Conservation (phyloP, 345 rosid species). For the Eucalyptus virginea region DNA sequence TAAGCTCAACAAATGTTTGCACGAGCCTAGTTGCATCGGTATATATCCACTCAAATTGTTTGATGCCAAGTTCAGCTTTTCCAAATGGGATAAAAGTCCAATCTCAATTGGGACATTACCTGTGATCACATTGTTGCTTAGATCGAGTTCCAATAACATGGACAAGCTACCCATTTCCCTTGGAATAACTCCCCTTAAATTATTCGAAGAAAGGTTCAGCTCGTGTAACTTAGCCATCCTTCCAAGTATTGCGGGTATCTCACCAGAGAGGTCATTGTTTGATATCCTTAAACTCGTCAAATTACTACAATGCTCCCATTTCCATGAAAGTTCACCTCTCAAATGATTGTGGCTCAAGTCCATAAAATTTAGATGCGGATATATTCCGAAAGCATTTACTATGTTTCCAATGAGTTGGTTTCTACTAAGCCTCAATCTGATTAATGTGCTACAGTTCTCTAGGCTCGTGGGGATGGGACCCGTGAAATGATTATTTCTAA, state of each 20-base stretch:
- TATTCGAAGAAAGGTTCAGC: neutral
- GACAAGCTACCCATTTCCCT: neutral
- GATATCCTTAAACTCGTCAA: neutral
- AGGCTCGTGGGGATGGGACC: neutral
- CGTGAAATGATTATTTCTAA: fast-evolving
- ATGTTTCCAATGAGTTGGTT: neutral
- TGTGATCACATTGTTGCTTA: neutral
- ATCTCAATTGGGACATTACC: neutral
- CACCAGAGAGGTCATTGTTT: neutral
- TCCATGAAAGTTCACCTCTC: neutral
- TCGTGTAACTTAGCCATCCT: neutral
- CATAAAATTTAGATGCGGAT: fast-evolving
- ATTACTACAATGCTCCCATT: neutral
- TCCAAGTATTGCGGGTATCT: neutral
- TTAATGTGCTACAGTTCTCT: neutral
- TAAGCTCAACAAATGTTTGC: neutral
- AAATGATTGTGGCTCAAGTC: neutral
- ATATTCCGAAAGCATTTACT: neutral
- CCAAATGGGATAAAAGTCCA: neutral
- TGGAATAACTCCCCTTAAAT: neutral
- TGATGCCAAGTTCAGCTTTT: neutral
- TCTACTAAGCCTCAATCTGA: fast-evolving
- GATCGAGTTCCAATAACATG: neutral
- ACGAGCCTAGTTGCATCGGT: neutral
- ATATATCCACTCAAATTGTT: neutral